Conservation (phyloP, 2,329 filamentous ascomycete species). For the Colletotrichum somersetense region DNA sequence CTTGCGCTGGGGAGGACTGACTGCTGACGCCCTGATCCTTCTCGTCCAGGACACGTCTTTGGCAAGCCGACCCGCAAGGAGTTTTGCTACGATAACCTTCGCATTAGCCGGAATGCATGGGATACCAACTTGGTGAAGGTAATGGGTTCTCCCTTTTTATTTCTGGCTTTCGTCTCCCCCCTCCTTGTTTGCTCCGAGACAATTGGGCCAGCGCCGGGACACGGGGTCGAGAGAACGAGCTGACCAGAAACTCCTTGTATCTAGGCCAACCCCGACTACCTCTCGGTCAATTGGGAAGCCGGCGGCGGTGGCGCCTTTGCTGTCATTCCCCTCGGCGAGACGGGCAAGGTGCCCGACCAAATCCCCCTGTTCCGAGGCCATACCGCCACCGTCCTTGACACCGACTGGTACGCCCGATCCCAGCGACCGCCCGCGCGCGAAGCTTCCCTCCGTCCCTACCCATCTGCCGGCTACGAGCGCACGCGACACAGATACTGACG, state of each 20-base stretch:
- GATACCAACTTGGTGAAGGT: slow-evolving; percentile 99
- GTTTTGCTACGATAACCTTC: slow-evolving; percentile 97
- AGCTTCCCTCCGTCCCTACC: slow-evolving; percentile 10
- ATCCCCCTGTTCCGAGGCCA: slow-evolving; percentile 97
- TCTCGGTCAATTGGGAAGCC: slow-evolving; percentile 98
- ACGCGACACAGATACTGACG: slow-evolving; percentile 47
- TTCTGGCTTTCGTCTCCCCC: neutral
- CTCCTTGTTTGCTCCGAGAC: slow-evolving; percentile 13
- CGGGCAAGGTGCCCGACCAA: slow-evolving; percentile 89
- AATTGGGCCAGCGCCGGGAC: slow-evolving; percentile 11
- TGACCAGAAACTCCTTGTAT: slow-evolving; percentile 17
- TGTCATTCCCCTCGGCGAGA: slow-evolving; percentile 91
- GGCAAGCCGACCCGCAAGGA: slow-evolving; percentile 96
- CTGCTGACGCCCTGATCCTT: slow-evolving; percentile 40
- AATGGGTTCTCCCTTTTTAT: slow-evolving; percentile 47
- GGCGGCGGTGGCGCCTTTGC: slow-evolving; percentile 97
- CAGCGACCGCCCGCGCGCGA: slow-evolving; percentile 41
- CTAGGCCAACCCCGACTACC: slow-evolving; percentile 93
- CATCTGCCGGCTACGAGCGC: slow-evolving; percentile 23
- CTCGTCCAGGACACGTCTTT: slow-evolving; percentile 89
- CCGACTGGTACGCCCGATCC: slow-evolving; percentile 81
- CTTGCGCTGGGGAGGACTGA: slow-evolving; percentile 46
- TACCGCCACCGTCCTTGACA: slow-evolving; percentile 95
- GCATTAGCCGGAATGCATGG: slow-evolving; percentile 98
- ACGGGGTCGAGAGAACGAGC: slow-evolving; percentile 8